Base-by-base conservation (phyloP, 805 yeast genomes). In the Saturnispora mendoncae region DNA sequence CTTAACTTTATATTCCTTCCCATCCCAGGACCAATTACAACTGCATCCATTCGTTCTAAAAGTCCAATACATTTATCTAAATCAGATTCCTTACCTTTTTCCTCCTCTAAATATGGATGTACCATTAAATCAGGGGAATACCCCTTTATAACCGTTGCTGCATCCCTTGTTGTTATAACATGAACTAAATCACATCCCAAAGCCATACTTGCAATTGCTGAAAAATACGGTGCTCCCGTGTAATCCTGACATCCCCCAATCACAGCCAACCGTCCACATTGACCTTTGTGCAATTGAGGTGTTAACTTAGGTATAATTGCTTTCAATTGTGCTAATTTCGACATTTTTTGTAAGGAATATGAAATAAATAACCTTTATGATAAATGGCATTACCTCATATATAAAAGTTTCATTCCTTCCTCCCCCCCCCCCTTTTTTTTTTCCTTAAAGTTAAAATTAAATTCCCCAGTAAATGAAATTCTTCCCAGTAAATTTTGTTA, bases 121-220 rank as follows among this genome's bases (percentile, higher is more conserved):
- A 92, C 95, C 97, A 90, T 92, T 38, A 90, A 64, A 55, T 90
- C 87, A 0, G 98, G 97, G 6, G 94, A 76, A 61, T 92, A 92
- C 23, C 80, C 63, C 61, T 90, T 90, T 54, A 90, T 86, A 6
- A 85, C 80, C 0, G 80, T 63, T 0, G 84, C 88, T 1, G 97
- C 97, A 24, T 66, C 62, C 38, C 64, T 60, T 50, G 86, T 94
- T 63, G 97, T 92, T n/a, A 92, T 70, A 8, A 90, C 71, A 60
- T 90, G 97, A 28, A 90, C 74, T 64, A 92, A 67, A 57, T 90
- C 98, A 40, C 87, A 80, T 1, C 98, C 98, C 38, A 81, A 69
- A 28, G 82, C 62, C 2, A 94, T 84, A 1, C 94, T 76, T 1
- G 95, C 83, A 57, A 83, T 81, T 4, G 94, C 83, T 27, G 94